A percentile compares a stretch with the other conserved stretches of the same genome.
Conservation (phyloP, 768 basidiomycete species). For the Zangia roseola region DNA sequence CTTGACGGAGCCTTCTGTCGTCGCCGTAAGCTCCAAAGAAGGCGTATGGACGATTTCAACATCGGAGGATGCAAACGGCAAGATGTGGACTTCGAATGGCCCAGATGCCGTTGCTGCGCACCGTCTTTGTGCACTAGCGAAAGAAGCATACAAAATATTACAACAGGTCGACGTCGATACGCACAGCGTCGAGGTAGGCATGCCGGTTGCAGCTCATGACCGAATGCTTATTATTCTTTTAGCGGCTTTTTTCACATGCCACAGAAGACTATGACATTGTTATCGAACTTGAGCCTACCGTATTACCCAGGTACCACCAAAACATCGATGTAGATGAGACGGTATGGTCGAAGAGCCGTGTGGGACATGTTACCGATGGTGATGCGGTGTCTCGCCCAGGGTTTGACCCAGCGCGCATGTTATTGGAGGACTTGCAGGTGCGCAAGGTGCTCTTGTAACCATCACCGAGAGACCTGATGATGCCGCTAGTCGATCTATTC, state of each 20-base stretch:
- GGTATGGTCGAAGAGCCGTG: constrained; percentile 42
- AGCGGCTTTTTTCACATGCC: constrained; percentile 88
- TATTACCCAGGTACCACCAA: constrained; percentile 74
- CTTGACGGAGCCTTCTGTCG: constrained; percentile 8
- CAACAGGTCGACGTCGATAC: constrained; percentile 48
- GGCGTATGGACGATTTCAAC: constrained; percentile 80
- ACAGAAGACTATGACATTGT: constrained; percentile 83
- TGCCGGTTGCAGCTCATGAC: neutral
- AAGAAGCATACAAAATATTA: constrained; percentile 66
- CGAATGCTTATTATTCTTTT: constrained; percentile 1
- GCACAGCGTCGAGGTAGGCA: constrained; percentile 59
- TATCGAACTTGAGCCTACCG: constrained; percentile 63
- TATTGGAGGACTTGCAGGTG: constrained; percentile 75
- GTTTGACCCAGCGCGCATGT: constrained; percentile 73
- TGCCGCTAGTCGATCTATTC: constrained; percentile 59
- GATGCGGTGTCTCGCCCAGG: constrained; percentile 49
- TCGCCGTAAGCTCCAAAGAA: constrained; percentile 34
- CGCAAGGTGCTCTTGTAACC: constrained; percentile 13
- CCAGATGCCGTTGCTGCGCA: constrained; percentile 73
- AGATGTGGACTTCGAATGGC: constrained; percentile 69
- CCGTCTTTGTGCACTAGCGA: constrained; percentile 69
- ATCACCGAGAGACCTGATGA: constrained; percentile 1
- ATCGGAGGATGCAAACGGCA: constrained; percentile 69
- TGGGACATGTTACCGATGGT: constrained; percentile 29
- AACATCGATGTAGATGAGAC: constrained; percentile 53